Percentiles rank a stretch among this genome's conserved stretches.
Evolutionary conservation across 1,284 basidiomycete species (phyloP).

Genomic region (Sanghuangporus weigelae): DNA sequence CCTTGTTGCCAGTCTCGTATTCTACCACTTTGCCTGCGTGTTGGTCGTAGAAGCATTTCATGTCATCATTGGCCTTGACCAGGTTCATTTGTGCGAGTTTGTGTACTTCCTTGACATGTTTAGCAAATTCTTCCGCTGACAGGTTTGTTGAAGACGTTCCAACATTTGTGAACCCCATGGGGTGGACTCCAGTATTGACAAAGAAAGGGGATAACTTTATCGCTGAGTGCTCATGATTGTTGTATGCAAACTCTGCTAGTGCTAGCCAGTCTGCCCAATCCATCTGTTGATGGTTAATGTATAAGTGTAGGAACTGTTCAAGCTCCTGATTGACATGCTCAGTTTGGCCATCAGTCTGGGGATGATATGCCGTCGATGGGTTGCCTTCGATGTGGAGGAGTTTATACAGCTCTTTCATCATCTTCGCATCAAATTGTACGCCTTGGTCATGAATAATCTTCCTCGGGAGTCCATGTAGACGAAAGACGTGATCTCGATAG

Average conservation of each 20-base stretch:
- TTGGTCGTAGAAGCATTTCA: not conserved
- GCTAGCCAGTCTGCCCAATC: not conserved
- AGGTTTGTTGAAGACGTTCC: not conserved
- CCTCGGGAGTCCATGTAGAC: not conserved
- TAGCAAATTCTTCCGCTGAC: not conserved
- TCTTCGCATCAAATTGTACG: not conserved
- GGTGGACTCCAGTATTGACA: not conserved
- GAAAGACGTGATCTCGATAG: not conserved
- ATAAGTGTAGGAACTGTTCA: not conserved
- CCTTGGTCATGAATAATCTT: not conserved
- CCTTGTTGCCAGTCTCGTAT: no score
- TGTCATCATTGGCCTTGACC: not conserved
- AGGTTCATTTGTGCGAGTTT: not conserved
- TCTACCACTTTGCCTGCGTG: no score
- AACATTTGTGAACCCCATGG: not conserved
- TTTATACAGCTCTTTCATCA: not conserved
- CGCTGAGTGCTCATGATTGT: not conserved
- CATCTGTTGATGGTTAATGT: not conserved
- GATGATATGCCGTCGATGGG: constrained; percentile 27
- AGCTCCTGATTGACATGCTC: constrained; percentile 6
- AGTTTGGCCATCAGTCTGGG: constrained; percentile 21
- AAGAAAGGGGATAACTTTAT: not conserved
- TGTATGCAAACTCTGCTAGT: constrained; percentile 2
- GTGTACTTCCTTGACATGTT: not conserved
- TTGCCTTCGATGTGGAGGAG: not conserved